Evolutionary conservation across 148 eudicot species (phyloP).

Genomic region (Mesembryanthemum crystallinum): DNA sequence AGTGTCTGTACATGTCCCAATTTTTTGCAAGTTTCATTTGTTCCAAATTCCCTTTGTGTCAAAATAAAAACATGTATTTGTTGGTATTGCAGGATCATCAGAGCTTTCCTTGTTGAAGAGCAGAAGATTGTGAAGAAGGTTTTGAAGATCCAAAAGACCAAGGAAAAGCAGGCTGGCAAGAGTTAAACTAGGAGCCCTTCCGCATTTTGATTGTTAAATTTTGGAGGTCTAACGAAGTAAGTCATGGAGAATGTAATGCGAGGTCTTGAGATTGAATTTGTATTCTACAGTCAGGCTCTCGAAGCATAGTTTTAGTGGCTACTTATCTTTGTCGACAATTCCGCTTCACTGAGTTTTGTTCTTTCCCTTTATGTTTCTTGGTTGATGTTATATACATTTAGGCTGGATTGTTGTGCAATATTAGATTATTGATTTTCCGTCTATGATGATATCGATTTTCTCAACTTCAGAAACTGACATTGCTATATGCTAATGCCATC

Average conservation of each 20-base stretch:
- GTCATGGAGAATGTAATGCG: conserved; percentile 28
- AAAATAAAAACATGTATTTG: neutral
- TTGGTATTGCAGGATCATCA: conserved; percentile 47
- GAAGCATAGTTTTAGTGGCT: conserved; percentile 22
- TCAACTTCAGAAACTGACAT: too few relatives aligned
- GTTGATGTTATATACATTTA: conserved; percentile 11
- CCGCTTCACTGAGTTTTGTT: conserved; percentile 11
- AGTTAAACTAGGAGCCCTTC: conserved; percentile 13
- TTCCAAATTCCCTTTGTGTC: too few relatives aligned
- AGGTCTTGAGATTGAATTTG: conserved; percentile 27
- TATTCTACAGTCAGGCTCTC: conserved; percentile 19
- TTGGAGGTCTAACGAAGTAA: conserved; percentile 25
- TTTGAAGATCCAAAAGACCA: conserved; percentile 76
- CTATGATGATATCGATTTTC: too few relatives aligned
- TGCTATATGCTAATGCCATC: too few relatives aligned
- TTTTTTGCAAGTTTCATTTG: neutral
- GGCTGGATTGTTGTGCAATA: conserved; percentile 19
- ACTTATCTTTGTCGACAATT: conserved; percentile 24
- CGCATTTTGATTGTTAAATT: conserved; percentile 23
- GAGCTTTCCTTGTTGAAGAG: conserved; percentile 79
- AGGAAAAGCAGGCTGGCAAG: conserved; percentile 64
- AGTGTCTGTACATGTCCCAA: neutral
- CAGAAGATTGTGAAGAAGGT: conserved; percentile 89
- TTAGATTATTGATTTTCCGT: neutral
- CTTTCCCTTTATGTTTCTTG: neutral